Percentiles rank a stretch among this genome's conserved stretches.
Conservation (phyloP, 371 early-diverging fungal genomes). For the Astathelohania contejeani region DNA sequence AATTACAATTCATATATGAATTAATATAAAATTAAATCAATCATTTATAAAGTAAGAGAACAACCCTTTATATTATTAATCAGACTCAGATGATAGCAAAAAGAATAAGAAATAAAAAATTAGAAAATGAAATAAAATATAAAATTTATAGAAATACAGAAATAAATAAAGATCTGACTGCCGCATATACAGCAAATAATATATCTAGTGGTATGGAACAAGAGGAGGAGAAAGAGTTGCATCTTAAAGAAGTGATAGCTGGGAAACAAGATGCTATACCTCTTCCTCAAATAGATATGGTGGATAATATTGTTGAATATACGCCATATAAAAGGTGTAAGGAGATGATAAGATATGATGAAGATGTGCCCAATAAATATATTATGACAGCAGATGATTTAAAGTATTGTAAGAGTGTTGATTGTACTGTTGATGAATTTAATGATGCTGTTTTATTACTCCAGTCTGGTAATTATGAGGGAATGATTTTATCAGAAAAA, state of each 20-base stretch:
- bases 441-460: slow-evolving; percentile 3
- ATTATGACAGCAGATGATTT: slow-evolving; percentile 16
- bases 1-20: no score
- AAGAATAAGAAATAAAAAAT: slow-evolving; percentile 24
- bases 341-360: slow-evolving; percentile 18
- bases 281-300: no score
- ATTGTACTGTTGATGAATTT: neutral
- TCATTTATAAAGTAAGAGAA: no score
- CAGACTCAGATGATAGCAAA: no score
- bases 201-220: slow-evolving; percentile 45
- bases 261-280: no score
- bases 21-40: no score
- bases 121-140: slow-evolving; percentile 7
- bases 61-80: no score
- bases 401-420: slow-evolving; percentile 1
- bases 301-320: no score
- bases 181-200: slow-evolving; percentile 22
- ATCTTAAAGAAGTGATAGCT: no score
- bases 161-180: slow-evolving; percentile 9
- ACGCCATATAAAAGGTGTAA: slow-evolving; percentile 1
- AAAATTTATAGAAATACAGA: slow-evolving; percentile 2
- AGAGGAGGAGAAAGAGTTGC: slow-evolving; percentile 46
- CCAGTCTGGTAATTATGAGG: neutral
- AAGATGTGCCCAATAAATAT: slow-evolving; percentile 37
- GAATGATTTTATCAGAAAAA: neutral